Evolutionary conservation across 129 eudicot species (phyloP).

Genomic region (Calendula officinalis): DNA sequence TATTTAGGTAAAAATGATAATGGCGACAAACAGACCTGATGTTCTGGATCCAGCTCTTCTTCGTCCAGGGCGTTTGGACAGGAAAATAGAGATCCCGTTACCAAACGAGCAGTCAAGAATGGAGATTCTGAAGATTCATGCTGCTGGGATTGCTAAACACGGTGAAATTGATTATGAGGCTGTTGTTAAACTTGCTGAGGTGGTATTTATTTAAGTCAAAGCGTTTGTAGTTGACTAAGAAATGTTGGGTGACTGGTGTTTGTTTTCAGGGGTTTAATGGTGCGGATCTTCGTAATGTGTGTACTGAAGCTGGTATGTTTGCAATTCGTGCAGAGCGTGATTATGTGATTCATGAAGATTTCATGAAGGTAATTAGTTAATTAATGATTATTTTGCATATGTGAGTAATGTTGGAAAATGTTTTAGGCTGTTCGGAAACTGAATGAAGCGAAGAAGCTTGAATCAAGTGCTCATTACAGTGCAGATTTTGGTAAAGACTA

Average conservation of each 20-base stretch:
- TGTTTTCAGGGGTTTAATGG: slow-evolving; percentile 86
- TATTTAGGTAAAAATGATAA: slow-evolving; percentile 85
- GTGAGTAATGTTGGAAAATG: slow-evolving; percentile 10
- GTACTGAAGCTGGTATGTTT: slow-evolving; percentile 98
- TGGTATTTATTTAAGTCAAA: background rate
- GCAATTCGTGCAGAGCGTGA: slow-evolving; percentile 99
- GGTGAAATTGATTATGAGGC: slow-evolving; percentile 99
- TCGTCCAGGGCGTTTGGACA: slow-evolving; percentile 94
- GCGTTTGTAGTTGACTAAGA: background rate
- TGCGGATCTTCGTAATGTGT: slow-evolving; percentile 93
- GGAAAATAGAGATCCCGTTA: slow-evolving; percentile 93
- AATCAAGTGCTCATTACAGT: slow-evolving; percentile 86
- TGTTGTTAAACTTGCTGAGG: slow-evolving; percentile 96
- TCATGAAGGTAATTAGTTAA: slow-evolving; percentile 75
- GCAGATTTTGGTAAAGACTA: slow-evolving; percentile 98
- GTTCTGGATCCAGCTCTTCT: slow-evolving; percentile 98
- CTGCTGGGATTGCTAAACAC: slow-evolving; percentile 95
- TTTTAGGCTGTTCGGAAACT: slow-evolving; percentile 83
- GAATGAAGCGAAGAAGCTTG: slow-evolving; percentile 97
- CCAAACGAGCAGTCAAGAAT: slow-evolving; percentile 96
- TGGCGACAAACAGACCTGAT: slow-evolving; percentile 99
- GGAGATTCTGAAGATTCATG: slow-evolving; percentile 94
- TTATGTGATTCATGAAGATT: slow-evolving; percentile 96
- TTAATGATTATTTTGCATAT: background rate
- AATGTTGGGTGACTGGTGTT: slow-evolving; percentile 5